Base-by-base conservation (phyloP, 345 rosid genomes). In the Triadica sebifera region DNA sequence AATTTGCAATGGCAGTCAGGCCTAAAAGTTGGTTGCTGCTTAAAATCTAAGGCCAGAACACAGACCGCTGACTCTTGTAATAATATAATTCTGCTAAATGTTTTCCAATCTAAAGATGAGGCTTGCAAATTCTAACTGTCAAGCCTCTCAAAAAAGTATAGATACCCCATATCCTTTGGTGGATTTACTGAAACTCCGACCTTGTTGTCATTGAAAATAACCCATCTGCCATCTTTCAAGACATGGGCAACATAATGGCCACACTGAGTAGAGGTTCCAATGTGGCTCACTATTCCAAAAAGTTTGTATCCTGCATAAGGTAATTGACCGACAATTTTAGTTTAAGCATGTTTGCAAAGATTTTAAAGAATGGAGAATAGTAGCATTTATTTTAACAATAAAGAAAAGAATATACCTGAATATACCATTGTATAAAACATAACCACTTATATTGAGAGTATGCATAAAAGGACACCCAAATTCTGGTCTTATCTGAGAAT, bases 191-290 rank as follows among this genome's bases (percentile, higher is more conserved):
- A 93, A 74, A 86, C 87, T 5, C 93, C 99, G 3, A 96, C 99
- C 88, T 91, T 96, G 78, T 73, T 81, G 74, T 96, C 99, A 15
- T 93, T 96, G 91, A 91, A 96, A 22, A 93, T 93, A 11, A 81
- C 91, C 98, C 99, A 96, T 65, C 90, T 87, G 1, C 98, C 96
- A 66, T 91, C 90, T 83, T 96, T 93, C 29, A 83, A 57, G 34
- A 96, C 83, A 84, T 96, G 99, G 17, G 99, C 98, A 1, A 93
- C 99, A 22, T 96, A 93, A 79, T 96, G 99, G 3, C 97, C 98
- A 51, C 97, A 93, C 58, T 90, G 98, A 4, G 96, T 89, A 17
- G 97, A 96, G 59, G 97, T 93, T 77, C 98, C 98, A 8, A 96
- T 96, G 79, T 96, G 99, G 76, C 97, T 91, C 74, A 96, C 94